Percentiles rank a stretch among this genome's conserved stretches.
Conservation (phyloP, 1,284 basidiomycete species). For the Tilletia setariae region DNA sequence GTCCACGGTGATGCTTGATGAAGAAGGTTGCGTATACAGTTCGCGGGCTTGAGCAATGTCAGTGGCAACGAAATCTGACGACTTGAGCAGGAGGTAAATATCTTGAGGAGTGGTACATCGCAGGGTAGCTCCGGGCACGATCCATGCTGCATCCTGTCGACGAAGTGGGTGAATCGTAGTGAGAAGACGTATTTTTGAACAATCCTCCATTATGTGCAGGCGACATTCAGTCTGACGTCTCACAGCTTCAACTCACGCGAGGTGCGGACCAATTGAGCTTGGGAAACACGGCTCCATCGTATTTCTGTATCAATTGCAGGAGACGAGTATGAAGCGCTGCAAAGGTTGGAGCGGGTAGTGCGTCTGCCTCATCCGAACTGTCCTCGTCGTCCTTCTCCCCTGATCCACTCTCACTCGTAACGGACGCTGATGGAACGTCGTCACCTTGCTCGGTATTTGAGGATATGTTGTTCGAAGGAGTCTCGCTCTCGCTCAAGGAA, state of each 20-base stretch:
- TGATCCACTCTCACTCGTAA: constrained; percentile 56
- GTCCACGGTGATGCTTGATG: constrained; percentile 62
- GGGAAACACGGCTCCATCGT: constrained; percentile 74
- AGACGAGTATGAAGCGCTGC: constrained; percentile 70
- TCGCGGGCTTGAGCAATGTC: constrained; percentile 64
- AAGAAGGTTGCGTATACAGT: constrained; percentile 19
- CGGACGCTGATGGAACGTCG: not conserved
- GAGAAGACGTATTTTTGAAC: not conserved
- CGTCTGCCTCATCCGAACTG: constrained; percentile 57
- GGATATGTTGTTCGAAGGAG: no score
- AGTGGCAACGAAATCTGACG: constrained; percentile 82
- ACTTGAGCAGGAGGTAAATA: constrained; percentile 87
- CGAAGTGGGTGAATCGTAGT: constrained; percentile 15
- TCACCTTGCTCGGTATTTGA: no score
- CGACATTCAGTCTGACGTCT: no score
- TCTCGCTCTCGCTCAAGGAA: no score
- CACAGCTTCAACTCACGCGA: constrained; percentile 14
- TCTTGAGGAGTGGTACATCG: constrained; percentile 83
- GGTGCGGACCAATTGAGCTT: constrained; percentile 61
- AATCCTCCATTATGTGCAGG: no score
- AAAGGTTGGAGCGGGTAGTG: constrained; percentile 26
- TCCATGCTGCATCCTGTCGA: constrained; percentile 81
- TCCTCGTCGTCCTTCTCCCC: constrained; percentile 62
- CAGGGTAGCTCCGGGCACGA: constrained; percentile 79
- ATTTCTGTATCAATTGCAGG: constrained; percentile 65